Base-by-base conservation (phyloP, 2,329 filamentous ascomycete species). In the Colletotrichum theobromicola region DNA sequence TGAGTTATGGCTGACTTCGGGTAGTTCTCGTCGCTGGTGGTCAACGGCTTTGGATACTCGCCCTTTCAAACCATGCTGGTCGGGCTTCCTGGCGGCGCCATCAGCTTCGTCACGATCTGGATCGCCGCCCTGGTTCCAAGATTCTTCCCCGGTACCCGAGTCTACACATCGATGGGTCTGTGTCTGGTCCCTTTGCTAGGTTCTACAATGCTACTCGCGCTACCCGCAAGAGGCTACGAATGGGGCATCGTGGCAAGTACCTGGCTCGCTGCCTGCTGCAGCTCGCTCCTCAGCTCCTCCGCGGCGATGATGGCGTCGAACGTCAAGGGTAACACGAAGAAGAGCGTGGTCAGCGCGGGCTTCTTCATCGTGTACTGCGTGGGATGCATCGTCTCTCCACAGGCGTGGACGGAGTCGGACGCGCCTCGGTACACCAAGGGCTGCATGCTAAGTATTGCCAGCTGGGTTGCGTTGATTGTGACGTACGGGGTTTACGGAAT, bases 241-340 rank as follows among this genome's bases (percentile, higher is more conserved):
- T 81, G 80, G 79, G 79, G 76, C 12, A 77, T 81, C 5, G 77
- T 80, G 5, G 77, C 62, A 9, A 73, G 76, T 18, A 80, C 79
- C 0, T 81, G 80, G 79, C 75, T 82, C 8, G 80, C 77, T 18
- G 71, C 72, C 2, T 74, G 69, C 71, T 74, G 67, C 26, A 74
- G 75, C 16, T 60, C 66, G 15, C 65, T 77, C 26, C 30, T 80
- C 2, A 78, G 78, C 58, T 72, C 75, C 2, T 74, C 75, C 15
- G 77, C 75, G 1, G 74, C 76, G 7, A 75, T 81, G 28, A 75
- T 80, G 61, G 80, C 79, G 2, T 79, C 78, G 16, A 82, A 81
- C 32, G 76, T 82, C 5, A 80, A 81, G 63, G 80, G 80, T 7
- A 81, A 79, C 60, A 82, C 80, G 10, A 82, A 82, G 74, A 79